Evolutionary conservation across 176 grass and related monocot species (phyloP).

Genomic region (Aegilops longissima): DNA sequence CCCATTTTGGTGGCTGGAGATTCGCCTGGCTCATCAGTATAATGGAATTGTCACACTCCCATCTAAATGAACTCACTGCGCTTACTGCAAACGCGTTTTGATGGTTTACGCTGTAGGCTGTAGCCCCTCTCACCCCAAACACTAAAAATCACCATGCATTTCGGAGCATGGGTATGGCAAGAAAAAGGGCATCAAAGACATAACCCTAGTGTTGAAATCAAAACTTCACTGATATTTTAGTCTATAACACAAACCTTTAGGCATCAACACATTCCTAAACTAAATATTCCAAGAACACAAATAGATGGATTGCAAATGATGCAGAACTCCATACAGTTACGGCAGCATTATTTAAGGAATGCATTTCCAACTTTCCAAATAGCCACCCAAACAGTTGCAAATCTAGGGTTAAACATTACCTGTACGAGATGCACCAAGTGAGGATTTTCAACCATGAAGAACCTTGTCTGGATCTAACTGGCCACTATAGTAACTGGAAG

Average conservation of each 20-base stretch:
- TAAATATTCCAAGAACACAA: not conserved
- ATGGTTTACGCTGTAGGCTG: not conserved
- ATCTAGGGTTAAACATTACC: constrained; percentile 17
- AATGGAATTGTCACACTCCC: not conserved
- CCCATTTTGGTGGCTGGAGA: not conserved
- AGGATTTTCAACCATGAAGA: constrained; percentile 56
- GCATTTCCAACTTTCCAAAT: not conserved
- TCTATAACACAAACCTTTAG: not conserved
- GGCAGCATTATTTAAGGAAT: not conserved
- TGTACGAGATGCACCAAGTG: constrained; percentile 25
- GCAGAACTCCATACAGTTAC: not conserved
- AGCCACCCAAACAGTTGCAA: not conserved
- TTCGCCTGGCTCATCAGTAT: not conserved
- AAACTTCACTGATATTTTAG: not conserved
- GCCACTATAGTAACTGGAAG: constrained; percentile 90
- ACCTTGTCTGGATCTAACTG: constrained; percentile 80
- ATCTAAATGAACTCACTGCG: not conserved
- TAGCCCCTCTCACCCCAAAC: not conserved
- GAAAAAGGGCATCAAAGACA: not conserved
- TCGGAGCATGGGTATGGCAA: not conserved
- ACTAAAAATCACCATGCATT: not conserved
- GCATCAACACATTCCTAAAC: not conserved
- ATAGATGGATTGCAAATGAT: not conserved
- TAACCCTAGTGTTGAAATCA: not conserved
- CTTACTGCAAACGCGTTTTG: not conserved